Conservation (phyloP, 2,329 filamentous ascomycete genomes). For the Nothomitra cinnamomea region DNA sequence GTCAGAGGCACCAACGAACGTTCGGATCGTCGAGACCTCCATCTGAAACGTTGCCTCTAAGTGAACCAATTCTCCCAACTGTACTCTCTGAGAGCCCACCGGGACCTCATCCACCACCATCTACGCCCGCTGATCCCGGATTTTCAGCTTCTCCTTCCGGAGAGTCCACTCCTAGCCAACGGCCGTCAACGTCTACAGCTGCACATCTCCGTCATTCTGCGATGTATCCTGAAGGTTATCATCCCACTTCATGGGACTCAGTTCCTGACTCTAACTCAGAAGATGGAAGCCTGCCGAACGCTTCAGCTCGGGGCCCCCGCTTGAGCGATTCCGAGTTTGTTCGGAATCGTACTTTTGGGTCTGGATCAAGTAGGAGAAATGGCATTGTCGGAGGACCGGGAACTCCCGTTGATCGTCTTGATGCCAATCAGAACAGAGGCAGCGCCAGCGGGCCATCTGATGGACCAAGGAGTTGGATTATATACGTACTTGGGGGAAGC, state of each 20-base stretch:
- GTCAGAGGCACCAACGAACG: slow-evolving; percentile 30
- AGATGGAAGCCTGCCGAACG: slow-evolving; percentile 22
- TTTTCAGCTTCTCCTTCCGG: slow-evolving; percentile 37
- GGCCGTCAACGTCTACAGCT: slow-evolving; percentile 30
- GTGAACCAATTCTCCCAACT: slow-evolving; percentile 25
- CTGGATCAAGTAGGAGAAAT: slow-evolving; percentile 43
- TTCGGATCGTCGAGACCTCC: slow-evolving; percentile 10
- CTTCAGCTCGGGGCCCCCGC: slow-evolving; percentile 33
- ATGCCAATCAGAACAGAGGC: not conserved
- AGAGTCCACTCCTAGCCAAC: slow-evolving; percentile 25
- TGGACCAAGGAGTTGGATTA: slow-evolving; percentile 49
- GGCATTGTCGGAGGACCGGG: slow-evolving; percentile 32
- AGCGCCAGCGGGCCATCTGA: slow-evolving; percentile 24
- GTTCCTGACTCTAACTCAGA: slow-evolving; percentile 25
- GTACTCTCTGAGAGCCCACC: slow-evolving; percentile 36
- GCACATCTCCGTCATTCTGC: slow-evolving; percentile 18
- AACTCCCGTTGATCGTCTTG: slow-evolving; percentile 18
- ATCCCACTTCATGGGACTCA: slow-evolving; percentile 19
- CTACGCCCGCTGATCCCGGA: slow-evolving; percentile 42
- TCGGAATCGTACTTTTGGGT: slow-evolving; percentile 37
- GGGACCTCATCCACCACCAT: slow-evolving; percentile 43
- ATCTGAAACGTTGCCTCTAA: slow-evolving; percentile 12
- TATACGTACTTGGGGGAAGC: slow-evolving; percentile 54
- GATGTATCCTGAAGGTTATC: slow-evolving; percentile 24
- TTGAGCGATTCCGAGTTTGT: slow-evolving; percentile 42